These are phyloP conservation scores for Achlya hypogyna DNA, from an alignment of 352 stramenopile genomes.

Conservation along the genomic window DNA sequence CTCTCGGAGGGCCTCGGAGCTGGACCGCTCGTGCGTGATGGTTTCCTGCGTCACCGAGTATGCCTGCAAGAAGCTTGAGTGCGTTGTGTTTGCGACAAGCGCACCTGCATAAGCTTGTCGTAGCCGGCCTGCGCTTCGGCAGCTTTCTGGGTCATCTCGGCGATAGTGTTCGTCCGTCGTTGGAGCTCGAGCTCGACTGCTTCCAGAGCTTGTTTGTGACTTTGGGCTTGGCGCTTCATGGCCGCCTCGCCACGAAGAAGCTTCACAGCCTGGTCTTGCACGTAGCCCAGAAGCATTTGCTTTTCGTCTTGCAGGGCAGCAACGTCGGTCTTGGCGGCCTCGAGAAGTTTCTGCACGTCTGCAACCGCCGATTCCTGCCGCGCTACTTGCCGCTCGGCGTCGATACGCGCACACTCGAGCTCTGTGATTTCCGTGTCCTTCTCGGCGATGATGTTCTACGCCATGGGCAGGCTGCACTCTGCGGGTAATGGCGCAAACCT, in stretches of 20 bases:
- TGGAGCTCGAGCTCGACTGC: not conserved
- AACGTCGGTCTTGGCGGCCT: conserved; percentile 21
- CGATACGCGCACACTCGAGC: not conserved
- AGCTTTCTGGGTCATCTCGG: not conserved
- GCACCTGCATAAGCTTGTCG: conserved; percentile 15
- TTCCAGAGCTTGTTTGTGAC: conserved; percentile 8
- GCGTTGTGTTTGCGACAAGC: not conserved
- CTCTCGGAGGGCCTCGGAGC: not conserved
- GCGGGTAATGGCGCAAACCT: not conserved
- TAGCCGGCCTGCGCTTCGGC: not conserved
- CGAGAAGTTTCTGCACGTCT: conserved; percentile 23
- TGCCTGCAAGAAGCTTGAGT: not conserved
- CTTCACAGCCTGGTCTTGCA: conserved; percentile 15
- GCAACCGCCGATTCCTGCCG: not conserved
- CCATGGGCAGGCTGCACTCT: not conserved
- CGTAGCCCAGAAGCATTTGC: conserved; percentile 11
- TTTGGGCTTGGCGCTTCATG: not conserved
- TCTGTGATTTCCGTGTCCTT: not conserved
- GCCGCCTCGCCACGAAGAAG: conserved; percentile 3
- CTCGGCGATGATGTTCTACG: not conserved
- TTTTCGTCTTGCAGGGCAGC: conserved; percentile 24
- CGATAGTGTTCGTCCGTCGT: not conserved
- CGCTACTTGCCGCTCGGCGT: not conserved
- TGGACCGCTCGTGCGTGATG: not conserved
- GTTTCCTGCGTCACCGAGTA: conserved; percentile 18